Evolutionary conservation across 306 rosid species (phyloP).

Genomic region (Medicago ruthenica): DNA sequence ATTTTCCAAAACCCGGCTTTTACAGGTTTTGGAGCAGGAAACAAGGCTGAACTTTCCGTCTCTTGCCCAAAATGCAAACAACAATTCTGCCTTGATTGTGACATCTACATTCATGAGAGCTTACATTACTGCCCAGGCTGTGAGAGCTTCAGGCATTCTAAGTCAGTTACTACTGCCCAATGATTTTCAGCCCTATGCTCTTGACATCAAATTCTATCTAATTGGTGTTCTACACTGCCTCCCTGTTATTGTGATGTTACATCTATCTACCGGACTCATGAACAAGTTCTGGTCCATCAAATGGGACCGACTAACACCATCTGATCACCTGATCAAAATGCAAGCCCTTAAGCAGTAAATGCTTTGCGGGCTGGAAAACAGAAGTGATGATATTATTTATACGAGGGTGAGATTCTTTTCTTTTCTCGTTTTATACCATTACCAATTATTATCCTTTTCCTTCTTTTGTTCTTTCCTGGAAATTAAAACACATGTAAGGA

Average conservation of each 20-base stretch:
- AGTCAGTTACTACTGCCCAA: slow-evolving; percentile 46
- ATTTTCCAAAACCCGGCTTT: slow-evolving; percentile 8
- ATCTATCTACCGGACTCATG: slow-evolving; percentile 12
- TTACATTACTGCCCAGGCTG: slow-evolving; percentile 98
- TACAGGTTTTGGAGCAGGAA: slow-evolving; percentile 64
- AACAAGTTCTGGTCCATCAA: slow-evolving; percentile 13
- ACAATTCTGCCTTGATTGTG: slow-evolving; percentile 90
- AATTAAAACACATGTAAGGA: slow-evolving; percentile 39
- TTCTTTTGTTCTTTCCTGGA: slow-evolving; percentile 31
- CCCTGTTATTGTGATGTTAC: background rate
- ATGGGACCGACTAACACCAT: slow-evolving; percentile 27
- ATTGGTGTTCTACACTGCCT: slow-evolving; percentile 24
- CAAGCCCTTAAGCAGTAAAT: slow-evolving; percentile 21
- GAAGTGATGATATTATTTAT: slow-evolving; percentile 33
- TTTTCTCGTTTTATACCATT: background rate
- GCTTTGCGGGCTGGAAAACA: slow-evolving; percentile 19
- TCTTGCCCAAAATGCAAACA: slow-evolving; percentile 86
- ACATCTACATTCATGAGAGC: slow-evolving; percentile 90
- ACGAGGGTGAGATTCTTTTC: slow-evolving; percentile 31
- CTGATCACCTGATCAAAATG: slow-evolving; percentile 35
- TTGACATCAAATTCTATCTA: slow-evolving; percentile 21
- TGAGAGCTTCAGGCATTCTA: slow-evolving; percentile 75
- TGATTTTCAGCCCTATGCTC: slow-evolving; percentile 41
- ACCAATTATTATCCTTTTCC: slow-evolving; percentile 19
- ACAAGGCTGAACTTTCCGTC: slow-evolving; percentile 71